Percentiles rank a stretch among this genome's conserved stretches.
phyloP scores from a whole-genome alignment of 2,329 filamentous ascomycete species.

The Pseudogymnoascus verrucosus region DNA sequence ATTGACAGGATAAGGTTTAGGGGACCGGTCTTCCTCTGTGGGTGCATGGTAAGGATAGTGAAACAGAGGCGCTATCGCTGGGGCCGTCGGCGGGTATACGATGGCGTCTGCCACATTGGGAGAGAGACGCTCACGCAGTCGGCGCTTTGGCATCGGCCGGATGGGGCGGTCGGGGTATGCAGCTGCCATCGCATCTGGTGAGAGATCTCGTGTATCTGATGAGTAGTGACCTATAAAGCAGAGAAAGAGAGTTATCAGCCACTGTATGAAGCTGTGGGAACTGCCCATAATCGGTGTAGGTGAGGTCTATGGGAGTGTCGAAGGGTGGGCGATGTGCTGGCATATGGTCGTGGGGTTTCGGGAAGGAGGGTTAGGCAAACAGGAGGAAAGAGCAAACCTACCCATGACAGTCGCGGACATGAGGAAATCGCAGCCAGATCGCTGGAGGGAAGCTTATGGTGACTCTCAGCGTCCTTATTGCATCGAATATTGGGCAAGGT shows the following conservation, averaged over 20 bases:
- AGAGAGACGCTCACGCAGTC: constrained; percentile 78
- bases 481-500: constrained; percentile 4
- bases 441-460: constrained; percentile 3
- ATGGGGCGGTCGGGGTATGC: constrained; percentile 87
- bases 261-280: not conserved
- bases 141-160: constrained; percentile 80
- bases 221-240: constrained; percentile 17
- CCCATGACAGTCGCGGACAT: constrained; percentile 8
- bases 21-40: constrained; percentile 28
- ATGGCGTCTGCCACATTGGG: constrained; percentile 77
- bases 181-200: constrained; percentile 68
- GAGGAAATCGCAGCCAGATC: not conserved
- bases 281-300: not conserved
- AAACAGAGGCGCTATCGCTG: constrained; percentile 65
- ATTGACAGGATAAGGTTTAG: constrained; percentile 17
- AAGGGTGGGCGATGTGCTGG: not conserved
- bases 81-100: constrained; percentile 69
- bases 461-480: not conserved
- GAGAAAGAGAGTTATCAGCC: constrained; percentile 1
- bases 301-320: not conserved
- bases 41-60: constrained; percentile 48
- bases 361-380: constrained; percentile 7
- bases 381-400: constrained; percentile 8
- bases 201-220: constrained; percentile 46
- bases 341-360: constrained; percentile 4